Base-by-base conservation (phyloP, 176 grass and related monocot genomes). In the Saccharum officinarum region DNA sequence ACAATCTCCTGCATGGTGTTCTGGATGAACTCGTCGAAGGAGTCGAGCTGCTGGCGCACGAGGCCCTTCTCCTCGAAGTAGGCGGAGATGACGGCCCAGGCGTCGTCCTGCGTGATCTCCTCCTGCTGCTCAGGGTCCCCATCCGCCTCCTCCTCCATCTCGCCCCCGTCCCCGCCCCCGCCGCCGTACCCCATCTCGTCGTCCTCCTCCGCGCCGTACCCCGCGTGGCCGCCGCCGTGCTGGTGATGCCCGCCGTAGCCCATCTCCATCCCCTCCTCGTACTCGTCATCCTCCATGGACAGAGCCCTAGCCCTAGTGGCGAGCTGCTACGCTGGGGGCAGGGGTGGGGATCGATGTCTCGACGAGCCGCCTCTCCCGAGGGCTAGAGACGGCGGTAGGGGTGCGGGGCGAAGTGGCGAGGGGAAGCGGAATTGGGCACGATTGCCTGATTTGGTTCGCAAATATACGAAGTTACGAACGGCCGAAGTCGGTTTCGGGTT, bases 1-100 rank as follows among this genome's bases (percentile, higher is more conserved):
- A 99, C 97, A 46, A 99, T 99, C 70, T 99, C 97, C 81, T 99
- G 97, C 97, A 96, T 99, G 57, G 90, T 96, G 75, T 96, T 99
- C 90, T 96, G 92, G 68, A 99, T 99, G 77, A 99, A 99, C 92
- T 94, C 90, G 44, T 99, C 97, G 78, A 99, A 99, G 66, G 97
- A 99, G 41, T 96, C 97, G 30, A 99, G 92, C 81, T 99, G 92
- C 90, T 99, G 93, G 16, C 94, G 86, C 44, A 99, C 97, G 47
- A 99, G 88, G 63, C 97, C 97, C 84, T 99, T 99, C 86, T 99
- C 97, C 88, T 96, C 90, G 75, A 99, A 99, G 85, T 99, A 99
- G 78, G 94, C 93, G 49, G 90, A 96, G 90, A 99, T 99, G 45
- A 99, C 94, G 12, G 94, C 92, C 97, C 93, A 99, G 70, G 93